These are phyloP conservation scores for Metarhizium robertsii DNA, from an alignment of 2,329 filamentous ascomycete species.

Conservation along the genomic window DNA sequence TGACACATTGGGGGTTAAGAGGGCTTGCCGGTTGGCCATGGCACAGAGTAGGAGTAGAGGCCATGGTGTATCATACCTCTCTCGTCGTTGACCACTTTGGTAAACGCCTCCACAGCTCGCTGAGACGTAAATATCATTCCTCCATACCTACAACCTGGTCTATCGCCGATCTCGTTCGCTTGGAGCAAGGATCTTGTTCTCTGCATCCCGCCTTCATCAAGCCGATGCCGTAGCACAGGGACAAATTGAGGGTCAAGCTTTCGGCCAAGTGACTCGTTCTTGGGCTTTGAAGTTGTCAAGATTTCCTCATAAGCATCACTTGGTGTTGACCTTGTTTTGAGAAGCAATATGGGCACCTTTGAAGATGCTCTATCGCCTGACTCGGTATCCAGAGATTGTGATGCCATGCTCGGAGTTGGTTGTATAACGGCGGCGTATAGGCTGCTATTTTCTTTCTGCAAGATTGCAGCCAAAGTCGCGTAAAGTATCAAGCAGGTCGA, in stretches of 20 bases:
- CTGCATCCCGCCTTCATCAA: constrained; percentile 49
- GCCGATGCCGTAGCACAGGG: constrained; percentile 65
- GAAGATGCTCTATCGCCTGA: neutral
- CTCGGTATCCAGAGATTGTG: neutral
- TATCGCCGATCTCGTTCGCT: constrained; percentile 29
- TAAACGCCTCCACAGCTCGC: constrained; percentile 71
- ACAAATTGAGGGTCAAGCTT: constrained; percentile 60
- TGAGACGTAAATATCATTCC: constrained; percentile 82
- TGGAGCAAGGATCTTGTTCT: constrained; percentile 42
- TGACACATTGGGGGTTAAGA: neutral
- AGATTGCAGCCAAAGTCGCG: neutral
- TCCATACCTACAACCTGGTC: constrained; percentile 43
- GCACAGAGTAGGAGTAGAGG: neutral
- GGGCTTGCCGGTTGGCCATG: neutral
- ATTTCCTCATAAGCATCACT: constrained; percentile 65
- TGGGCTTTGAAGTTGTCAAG: constrained; percentile 18
- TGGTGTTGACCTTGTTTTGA: constrained; percentile 69
- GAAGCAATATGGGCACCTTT: constrained; percentile 49
- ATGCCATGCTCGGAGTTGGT: neutral
- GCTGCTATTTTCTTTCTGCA: neutral
- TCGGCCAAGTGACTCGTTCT: constrained; percentile 16
- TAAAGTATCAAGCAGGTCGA: neutral
- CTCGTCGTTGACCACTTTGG: constrained; percentile 48
- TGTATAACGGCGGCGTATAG: neutral
- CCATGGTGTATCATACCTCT: constrained; percentile 18